A percentile compares a stretch with the other conserved stretches of the same genome.
Conservation (phyloP, 768 basidiomycete species). For the Podaxis sp. region DNA sequence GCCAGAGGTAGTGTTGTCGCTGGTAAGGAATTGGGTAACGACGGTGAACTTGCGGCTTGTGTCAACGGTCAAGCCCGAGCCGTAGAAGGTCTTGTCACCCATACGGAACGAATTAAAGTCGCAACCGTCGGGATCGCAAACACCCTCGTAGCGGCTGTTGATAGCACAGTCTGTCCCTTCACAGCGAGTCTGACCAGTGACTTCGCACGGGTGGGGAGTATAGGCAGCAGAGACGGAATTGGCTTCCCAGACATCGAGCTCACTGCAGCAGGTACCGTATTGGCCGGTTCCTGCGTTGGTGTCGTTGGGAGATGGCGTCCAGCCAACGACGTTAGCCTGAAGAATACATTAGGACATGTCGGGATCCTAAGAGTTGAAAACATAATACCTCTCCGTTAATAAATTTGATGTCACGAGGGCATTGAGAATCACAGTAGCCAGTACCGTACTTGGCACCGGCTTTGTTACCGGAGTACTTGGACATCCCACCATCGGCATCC, state of each 20-base stretch:
- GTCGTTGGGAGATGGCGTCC: conserved; percentile 31
- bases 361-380: conserved; percentile 5
- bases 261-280: conserved; percentile 50
- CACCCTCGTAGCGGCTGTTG: conserved; percentile 33
- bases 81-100: conserved; percentile 44
- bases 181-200: conserved; percentile 37
- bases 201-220: conserved; percentile 49
- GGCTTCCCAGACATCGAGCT: conserved; percentile 62
- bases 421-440: conserved; percentile 42
- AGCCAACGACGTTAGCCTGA: conserved; percentile 44
- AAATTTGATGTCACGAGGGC: conserved; percentile 56
- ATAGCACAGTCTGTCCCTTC: conserved; percentile 34
- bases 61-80: conserved; percentile 44
- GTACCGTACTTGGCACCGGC: conserved; percentile 44
- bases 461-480: conserved; percentile 47
- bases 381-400: conserved; percentile 45
- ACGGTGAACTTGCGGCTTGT: conserved; percentile 48
- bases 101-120: conserved; percentile 62
- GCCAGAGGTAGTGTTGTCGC: conserved; percentile 39
- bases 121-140: conserved; percentile 55
- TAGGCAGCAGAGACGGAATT: conserved; percentile 46
- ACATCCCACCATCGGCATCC: conserved; percentile 48
- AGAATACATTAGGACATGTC: not conserved
- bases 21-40: conserved; percentile 54
- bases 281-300: conserved; percentile 42